Percentiles rank a stretch among this genome's conserved stretches.
phyloP scores from a whole-genome alignment of 352 stramenopile genomes.

The Phytophthora quininea region DNA sequence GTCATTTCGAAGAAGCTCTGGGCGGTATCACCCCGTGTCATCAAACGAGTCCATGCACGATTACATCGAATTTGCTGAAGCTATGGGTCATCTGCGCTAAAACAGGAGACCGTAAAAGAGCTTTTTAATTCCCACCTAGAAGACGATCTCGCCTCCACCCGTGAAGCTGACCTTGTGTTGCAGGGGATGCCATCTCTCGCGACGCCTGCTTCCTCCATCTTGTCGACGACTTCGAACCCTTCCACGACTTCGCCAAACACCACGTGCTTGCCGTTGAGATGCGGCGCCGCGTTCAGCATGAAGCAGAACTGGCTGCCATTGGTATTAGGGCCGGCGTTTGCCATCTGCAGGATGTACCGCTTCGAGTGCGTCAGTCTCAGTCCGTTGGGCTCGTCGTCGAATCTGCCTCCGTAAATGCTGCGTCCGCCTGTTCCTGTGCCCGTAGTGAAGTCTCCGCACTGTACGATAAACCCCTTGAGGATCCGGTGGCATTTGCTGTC shows the following conservation, averaged over 20 bases:
- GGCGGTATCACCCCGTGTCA: conserved; percentile 60
- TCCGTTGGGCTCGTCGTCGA: conserved; percentile 97
- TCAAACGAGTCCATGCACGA: conserved; percentile 52
- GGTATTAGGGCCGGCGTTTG: conserved; percentile 93
- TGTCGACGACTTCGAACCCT: conserved; percentile 87
- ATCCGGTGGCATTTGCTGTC: conserved; percentile 97
- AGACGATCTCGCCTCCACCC: conserved; percentile 76
- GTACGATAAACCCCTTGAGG: conserved; percentile 95
- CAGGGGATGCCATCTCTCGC: conserved; percentile 64
- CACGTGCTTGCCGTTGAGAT: conserved; percentile 96
- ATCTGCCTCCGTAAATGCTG: conserved; percentile 93
- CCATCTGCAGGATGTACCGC: conserved; percentile 93
- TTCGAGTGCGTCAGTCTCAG: conserved; percentile 94
- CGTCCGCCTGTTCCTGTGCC: conserved; percentile 96
- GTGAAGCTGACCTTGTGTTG: conserved; percentile 80
- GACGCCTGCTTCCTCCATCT: conserved; percentile 78
- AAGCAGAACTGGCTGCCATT: conserved; percentile 97
- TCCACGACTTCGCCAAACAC: conserved; percentile 93
- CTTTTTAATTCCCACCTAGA: conserved; percentile 17
- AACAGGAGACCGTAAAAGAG: neutral
- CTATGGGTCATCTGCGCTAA: conserved; percentile 62
- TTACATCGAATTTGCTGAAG: conserved; percentile 68
- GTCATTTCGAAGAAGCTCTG: conserved; percentile 66
- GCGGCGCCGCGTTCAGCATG: conserved; percentile 89
- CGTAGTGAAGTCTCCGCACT: conserved; percentile 97